These are phyloP conservation scores for Saitozyma sp. DNA, from an alignment of 768 basidiomycete genomes.

Conservation along the genomic window DNA sequence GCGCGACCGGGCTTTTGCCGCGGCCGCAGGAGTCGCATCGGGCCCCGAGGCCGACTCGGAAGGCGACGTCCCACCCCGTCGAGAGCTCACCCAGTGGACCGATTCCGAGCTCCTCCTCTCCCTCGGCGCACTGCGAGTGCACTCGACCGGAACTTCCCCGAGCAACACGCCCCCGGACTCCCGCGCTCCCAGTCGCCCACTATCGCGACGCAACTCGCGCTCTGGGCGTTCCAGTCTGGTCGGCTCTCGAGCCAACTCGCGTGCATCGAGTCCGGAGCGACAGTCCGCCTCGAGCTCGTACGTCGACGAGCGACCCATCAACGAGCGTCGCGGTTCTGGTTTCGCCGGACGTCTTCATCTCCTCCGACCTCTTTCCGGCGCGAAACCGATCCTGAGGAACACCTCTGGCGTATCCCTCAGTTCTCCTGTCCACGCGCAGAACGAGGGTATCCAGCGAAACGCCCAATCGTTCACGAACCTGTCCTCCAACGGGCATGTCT, in stretches of 20 bases:
- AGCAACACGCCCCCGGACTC: conserved; percentile 50
- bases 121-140: conserved; percentile 55
- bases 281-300: conserved; percentile 57
- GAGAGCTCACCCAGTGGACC: conserved; percentile 63
- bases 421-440: not conserved
- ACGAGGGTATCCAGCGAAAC: conserved; percentile 22
- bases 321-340: conserved; percentile 37
- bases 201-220: conserved; percentile 50
- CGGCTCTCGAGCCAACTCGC: conserved; percentile 15
- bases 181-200: conserved; percentile 34
- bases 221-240: conserved; percentile 46
- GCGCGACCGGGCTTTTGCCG: conserved; percentile 3
- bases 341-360: conserved; percentile 42
- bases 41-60: conserved; percentile 13
- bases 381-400: conserved; percentile 43
- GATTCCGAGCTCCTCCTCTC: conserved; percentile 80
- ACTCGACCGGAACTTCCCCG: conserved; percentile 41
- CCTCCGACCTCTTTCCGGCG: conserved; percentile 27
- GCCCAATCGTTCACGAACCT: conserved; percentile 24
- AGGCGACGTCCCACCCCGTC: conserved; percentile 44
- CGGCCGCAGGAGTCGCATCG: conserved; percentile 5
- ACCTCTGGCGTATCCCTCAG: conserved; percentile 30
- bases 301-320: conserved; percentile 46
- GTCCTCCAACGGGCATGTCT: conserved; percentile 5
- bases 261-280: conserved; percentile 66